A percentile compares a stretch with the other conserved stretches of the same genome.
phyloP scores from a whole-genome alignment of 2,329 filamentous ascomycete genomes.

The Rachicladosporium sp. region DNA sequence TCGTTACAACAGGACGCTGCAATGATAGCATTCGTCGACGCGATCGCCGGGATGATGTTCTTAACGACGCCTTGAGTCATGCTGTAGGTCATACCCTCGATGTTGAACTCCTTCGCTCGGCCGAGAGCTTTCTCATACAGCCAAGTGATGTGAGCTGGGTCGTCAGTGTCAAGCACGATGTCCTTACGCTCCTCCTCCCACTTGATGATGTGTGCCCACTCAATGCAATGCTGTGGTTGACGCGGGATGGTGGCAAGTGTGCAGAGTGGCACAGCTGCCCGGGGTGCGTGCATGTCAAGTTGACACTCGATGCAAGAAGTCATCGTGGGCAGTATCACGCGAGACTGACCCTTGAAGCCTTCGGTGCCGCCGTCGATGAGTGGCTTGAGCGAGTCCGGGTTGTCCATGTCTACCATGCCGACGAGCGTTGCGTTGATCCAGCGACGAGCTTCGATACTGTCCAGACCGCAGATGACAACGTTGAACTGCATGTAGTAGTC shows the following conservation, averaged over 20 bases:
- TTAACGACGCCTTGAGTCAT: conserved; percentile 97
- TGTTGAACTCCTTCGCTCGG: conserved; percentile 79
- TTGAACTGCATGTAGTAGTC: conserved; percentile 96
- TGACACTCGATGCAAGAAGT: conserved; percentile 98
- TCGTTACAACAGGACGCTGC: conserved; percentile 95
- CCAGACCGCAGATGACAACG: conserved; percentile 82
- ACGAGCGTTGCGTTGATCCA: conserved; percentile 97
- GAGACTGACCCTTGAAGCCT: conserved; percentile 93
- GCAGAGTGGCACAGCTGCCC: conserved; percentile 90
- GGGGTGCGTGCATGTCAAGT: conserved; percentile 95
- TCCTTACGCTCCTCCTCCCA: conserved; percentile 68
- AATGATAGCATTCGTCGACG: conserved; percentile 96
- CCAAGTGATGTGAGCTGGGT: conserved; percentile 94
- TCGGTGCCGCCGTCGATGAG: conserved; percentile 95
- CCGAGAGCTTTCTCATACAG: conserved; percentile 73
- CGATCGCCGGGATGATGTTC: conserved; percentile 98
- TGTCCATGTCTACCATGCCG: conserved; percentile 72
- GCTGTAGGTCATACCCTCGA: conserved; percentile 83
- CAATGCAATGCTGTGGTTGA: conserved; percentile 94
- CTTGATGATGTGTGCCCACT: conserved; percentile 97
- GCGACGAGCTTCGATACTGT: conserved; percentile 92
- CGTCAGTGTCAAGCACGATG: conserved; percentile 80
- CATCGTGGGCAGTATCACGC: conserved; percentile 82
- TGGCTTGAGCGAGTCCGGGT: conserved; percentile 78
- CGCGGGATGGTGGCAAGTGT: conserved; percentile 92